Conservation (phyloP, 129 eudicot genomes). For the Artemisia argyi region DNA sequence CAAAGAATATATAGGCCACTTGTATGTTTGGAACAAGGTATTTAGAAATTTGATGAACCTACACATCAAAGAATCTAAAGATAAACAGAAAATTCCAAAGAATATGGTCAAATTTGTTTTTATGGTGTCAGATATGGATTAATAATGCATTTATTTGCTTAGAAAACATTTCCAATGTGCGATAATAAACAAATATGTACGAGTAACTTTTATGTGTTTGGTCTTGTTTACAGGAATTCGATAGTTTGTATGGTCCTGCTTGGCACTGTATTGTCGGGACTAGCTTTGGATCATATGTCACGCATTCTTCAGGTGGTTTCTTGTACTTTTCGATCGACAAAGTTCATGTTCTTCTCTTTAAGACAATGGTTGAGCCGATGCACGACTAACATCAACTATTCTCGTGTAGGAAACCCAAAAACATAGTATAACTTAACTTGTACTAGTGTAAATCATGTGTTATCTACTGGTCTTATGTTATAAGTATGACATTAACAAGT, state of each 20-base stretch:
- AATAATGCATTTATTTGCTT: not conserved
- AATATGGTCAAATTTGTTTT: conserved; percentile 30
- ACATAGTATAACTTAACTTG: not conserved
- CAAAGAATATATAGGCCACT: conserved; percentile 6
- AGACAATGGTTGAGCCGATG: conserved; percentile 63
- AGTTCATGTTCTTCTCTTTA: conserved; percentile 71
- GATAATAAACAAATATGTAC: not conserved
- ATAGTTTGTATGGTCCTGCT: conserved; percentile 71
- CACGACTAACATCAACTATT: conserved; percentile 23
- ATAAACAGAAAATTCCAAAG: conserved; percentile 27
- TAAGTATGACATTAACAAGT: not conserved
- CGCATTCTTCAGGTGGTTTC: conserved; percentile 76
- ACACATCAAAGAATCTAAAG: conserved; percentile 7
- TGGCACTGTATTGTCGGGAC: conserved; percentile 91
- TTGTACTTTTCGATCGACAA: conserved; percentile 76
- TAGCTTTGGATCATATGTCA: conserved; percentile 83
- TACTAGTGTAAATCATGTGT: not conserved
- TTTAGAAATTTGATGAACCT: conserved; percentile 15
- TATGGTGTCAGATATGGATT: conserved; percentile 20
- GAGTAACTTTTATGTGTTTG: not conserved
- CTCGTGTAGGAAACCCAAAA: not conserved
- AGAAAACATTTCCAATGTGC: too few relatives aligned
- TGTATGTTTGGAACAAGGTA: not conserved
- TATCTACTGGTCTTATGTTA: not conserved
- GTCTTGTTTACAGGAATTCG: conserved; percentile 55